A percentile compares a stretch with the other conserved stretches of the same genome.
Conservation (phyloP, 768 basidiomycete genomes). For the Mycena venus region DNA sequence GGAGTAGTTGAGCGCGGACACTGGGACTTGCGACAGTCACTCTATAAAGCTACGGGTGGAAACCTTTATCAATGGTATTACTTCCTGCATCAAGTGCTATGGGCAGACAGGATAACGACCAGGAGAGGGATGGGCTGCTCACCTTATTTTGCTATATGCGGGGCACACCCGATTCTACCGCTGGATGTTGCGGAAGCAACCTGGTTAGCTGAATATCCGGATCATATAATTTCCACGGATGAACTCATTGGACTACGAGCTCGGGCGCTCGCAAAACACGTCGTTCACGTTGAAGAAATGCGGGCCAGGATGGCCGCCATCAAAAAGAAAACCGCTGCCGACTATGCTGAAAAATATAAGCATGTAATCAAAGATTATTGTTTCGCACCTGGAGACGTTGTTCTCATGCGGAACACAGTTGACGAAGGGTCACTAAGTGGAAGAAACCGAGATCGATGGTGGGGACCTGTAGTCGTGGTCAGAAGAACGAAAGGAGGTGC, state of each 20-base stretch:
- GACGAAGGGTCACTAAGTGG: too few species aligned
- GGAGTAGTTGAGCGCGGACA: too few species aligned
- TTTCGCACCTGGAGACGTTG: too few species aligned
- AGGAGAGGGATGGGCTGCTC: constrained; percentile 32
- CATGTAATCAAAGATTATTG: too few species aligned
- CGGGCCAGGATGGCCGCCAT: constrained; percentile 8
- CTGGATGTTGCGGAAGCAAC: constrained; percentile 44
- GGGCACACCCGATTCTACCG: constrained; percentile 36
- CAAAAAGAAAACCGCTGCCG: constrained; percentile 23
- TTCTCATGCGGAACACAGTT: too few species aligned
- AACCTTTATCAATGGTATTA: constrained; percentile 47
- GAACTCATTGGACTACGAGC: constrained; percentile 38
- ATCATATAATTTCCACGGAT: constrained; percentile 1
- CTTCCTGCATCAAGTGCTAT: constrained; percentile 32
- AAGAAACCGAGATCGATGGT: too few species aligned
- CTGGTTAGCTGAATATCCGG: constrained; percentile 38
- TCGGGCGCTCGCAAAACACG: constrained; percentile 20
- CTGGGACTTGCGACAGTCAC: too few species aligned
- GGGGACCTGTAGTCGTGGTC: constrained; percentile 40
- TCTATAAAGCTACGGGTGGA: too few species aligned
- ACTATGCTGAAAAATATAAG: constrained; percentile 39
- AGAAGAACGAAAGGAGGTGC: constrained; percentile 25
- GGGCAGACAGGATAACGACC: constrained; percentile 37
- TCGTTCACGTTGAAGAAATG: constrained; percentile 34
- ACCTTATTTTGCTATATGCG: constrained; percentile 38